phyloP scores from a whole-genome alignment of 768 basidiomycete genomes.

The Tulasnella sp. region DNA sequence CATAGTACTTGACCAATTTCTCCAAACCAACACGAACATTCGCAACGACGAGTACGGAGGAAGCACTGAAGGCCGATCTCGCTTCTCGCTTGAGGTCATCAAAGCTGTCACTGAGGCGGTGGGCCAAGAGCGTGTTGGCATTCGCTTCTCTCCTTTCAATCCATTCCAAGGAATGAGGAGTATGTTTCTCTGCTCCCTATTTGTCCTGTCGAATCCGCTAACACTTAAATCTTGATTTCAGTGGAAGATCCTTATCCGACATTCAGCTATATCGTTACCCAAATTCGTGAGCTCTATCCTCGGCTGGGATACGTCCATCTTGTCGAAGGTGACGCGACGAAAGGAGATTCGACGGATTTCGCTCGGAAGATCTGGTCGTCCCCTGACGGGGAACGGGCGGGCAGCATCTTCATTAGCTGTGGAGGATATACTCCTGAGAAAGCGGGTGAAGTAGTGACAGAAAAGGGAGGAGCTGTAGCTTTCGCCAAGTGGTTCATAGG shows the following conservation, averaged over 20 bases:
- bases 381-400: not conserved
- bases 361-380: constrained; percentile 29
- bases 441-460: constrained; percentile 2
- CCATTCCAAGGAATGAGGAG: constrained; percentile 15
- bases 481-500: constrained; percentile 19
- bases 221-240: constrained; percentile 33
- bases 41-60: constrained; percentile 69
- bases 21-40: constrained; percentile 54
- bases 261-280: constrained; percentile 51
- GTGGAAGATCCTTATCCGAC: constrained; percentile 54
- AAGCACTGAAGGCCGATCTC: constrained; percentile 54
- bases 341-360: constrained; percentile 24
- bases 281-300: constrained; percentile 45
- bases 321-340: constrained; percentile 40
- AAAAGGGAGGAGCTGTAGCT: constrained; percentile 18
- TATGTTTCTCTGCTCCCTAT: not conserved
- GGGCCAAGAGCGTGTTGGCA: constrained; percentile 52
- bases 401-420: constrained; percentile 16
- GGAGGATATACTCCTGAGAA: constrained; percentile 5
- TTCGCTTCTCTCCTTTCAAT: constrained; percentile 54
- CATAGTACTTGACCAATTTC: constrained; percentile 52
- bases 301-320: constrained; percentile 51
- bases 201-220: not conserved
- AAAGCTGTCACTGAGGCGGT: constrained; percentile 51
- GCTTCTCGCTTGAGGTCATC: constrained; percentile 56